Percentiles rank a stretch among this genome's conserved stretches.
Conservation (phyloP, 2,329 filamentous ascomycete genomes). For the Paecilomyces dactylethromorphus region DNA sequence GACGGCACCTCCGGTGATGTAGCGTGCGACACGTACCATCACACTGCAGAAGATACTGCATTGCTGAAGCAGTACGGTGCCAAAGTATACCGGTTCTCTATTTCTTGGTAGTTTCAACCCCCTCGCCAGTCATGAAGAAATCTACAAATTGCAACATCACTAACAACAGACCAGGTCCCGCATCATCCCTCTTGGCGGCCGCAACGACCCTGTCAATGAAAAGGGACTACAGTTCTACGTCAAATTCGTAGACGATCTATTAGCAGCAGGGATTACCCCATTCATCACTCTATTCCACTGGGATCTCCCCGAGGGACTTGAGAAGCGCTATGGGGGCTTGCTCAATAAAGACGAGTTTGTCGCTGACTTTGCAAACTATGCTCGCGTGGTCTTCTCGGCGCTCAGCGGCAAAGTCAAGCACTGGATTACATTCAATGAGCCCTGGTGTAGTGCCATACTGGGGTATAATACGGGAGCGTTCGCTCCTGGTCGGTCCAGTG, state of each 20-base stretch:
- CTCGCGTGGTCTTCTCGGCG: constrained; percentile 66
- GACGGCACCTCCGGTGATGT: constrained; percentile 67
- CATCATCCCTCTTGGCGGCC: constrained; percentile 78
- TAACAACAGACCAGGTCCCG: constrained; percentile 47
- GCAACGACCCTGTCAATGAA: constrained; percentile 74
- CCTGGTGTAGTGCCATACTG: constrained; percentile 75
- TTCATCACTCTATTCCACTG: constrained; percentile 83
- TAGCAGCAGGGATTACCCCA: constrained; percentile 68
- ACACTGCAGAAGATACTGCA: constrained; percentile 67
- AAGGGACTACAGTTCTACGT: constrained; percentile 71
- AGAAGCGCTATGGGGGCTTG: constrained; percentile 75
- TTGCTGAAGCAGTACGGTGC: constrained; percentile 69
- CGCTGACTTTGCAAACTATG: constrained; percentile 73
- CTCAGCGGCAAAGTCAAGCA: constrained; percentile 69
- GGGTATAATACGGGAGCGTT: constrained; percentile 73
- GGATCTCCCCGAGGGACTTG: constrained; percentile 73
- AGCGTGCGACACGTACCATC: constrained; percentile 83
- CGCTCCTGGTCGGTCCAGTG: constrained; percentile 74
- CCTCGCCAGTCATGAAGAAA: background rate
- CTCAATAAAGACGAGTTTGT: constrained; percentile 78
- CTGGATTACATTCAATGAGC: constrained; percentile 91
- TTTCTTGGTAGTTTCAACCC: constrained; percentile 53
- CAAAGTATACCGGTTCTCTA: constrained; percentile 73
- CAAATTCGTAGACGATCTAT: constrained; percentile 70
- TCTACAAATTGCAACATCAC: background rate